Evolutionary conservation across 164 flowering plant species (phyloP).

Genomic region (Aristolochia contorta): DNA sequence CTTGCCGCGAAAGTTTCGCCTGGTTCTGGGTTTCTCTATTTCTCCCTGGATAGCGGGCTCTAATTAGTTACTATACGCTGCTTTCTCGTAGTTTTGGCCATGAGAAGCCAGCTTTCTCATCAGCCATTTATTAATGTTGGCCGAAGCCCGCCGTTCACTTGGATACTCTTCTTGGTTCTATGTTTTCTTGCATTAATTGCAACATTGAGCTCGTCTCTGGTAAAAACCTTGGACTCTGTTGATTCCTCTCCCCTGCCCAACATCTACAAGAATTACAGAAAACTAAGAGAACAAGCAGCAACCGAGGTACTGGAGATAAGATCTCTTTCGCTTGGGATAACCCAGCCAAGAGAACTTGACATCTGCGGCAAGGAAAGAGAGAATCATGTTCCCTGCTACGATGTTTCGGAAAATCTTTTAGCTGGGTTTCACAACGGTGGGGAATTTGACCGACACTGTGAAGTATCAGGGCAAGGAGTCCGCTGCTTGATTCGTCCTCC

Average conservation of each 20-base stretch:
- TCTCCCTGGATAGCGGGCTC: no score
- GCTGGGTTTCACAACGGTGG: slow-evolving; percentile 75
- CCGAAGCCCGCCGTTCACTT: slow-evolving; percentile 49
- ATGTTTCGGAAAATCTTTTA: slow-evolving; percentile 53
- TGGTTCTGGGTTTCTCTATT: no score
- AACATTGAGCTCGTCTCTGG: slow-evolving; percentile 49
- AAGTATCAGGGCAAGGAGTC: slow-evolving; percentile 26
- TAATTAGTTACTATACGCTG: no score
- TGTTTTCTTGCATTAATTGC: slow-evolving; percentile 50
- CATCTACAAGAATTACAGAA: slow-evolving; percentile 51
- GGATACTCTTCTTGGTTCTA: slow-evolving; percentile 56
- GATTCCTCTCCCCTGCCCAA: slow-evolving; percentile 26
- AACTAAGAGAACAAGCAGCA: slow-evolving; percentile 67
- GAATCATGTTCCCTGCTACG: slow-evolving; percentile 79
- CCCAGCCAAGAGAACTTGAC: slow-evolving; percentile 38
- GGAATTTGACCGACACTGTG: slow-evolving; percentile 93
- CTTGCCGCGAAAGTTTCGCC: no score
- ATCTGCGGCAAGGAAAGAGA: slow-evolving; percentile 89
- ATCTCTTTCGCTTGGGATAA: slow-evolving; percentile 37
- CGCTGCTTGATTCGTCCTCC: slow-evolving; percentile 81
- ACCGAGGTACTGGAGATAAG: slow-evolving; percentile 63
- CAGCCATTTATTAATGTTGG: slow-evolving; percentile 38
- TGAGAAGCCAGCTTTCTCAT: slow-evolving; percentile 72
- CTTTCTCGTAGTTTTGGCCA: slow-evolving; percentile 31
- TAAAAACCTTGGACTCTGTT: slow-evolving; percentile 28